Evolutionary conservation across 306 rosid species (phyloP), one percentile per base, ranked within the genome.

Genomic region (Inga laurina): DNA sequence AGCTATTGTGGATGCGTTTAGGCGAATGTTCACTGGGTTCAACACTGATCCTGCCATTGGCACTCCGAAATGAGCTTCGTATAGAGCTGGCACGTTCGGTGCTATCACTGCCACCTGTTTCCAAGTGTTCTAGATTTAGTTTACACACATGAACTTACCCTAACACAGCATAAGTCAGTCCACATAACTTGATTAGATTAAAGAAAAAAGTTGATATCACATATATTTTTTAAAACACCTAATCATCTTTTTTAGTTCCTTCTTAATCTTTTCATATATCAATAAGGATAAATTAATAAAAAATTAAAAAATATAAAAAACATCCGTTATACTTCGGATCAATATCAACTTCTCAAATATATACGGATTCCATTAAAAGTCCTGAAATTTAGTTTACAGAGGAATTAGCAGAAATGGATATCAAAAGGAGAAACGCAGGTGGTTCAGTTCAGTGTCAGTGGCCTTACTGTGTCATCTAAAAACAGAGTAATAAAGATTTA

Each of bases 71-170:
- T 92, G 97, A 37, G 94, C 94, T 90, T 96, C 99, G 88, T 91
- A 96, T 19, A 92, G 85, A 32, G 98, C 97, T 27, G 99, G 99
- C 72, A 94, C 48, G 69, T 96, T 96, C 30, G 99, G 99, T 57
- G 98, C 97, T 84, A 96, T 91, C 61, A 94, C 88, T 14, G 98
- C 91, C 41, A 96, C 98, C 98, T 96, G 90, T 85, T 81, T 52
- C 21, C 24, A 39, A 84, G 48, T 35, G 68, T 75, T 41, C 46
- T 4, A 8, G 14, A 49, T 49, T 49, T 49, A 49, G 54, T 49
- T 49, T 49, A 14, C 57, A 0, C 8, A 5, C 43, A 39, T 39
- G 43, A 39, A 39, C 43, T 39, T 39, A 39, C 43, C 41, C 43
- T 39, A 39, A 6, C 2, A 6, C 7, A 2, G 3, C 34, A 32